Conservation (phyloP, 164 flowering plant species). For the Dillenia suffruticosa region DNA sequence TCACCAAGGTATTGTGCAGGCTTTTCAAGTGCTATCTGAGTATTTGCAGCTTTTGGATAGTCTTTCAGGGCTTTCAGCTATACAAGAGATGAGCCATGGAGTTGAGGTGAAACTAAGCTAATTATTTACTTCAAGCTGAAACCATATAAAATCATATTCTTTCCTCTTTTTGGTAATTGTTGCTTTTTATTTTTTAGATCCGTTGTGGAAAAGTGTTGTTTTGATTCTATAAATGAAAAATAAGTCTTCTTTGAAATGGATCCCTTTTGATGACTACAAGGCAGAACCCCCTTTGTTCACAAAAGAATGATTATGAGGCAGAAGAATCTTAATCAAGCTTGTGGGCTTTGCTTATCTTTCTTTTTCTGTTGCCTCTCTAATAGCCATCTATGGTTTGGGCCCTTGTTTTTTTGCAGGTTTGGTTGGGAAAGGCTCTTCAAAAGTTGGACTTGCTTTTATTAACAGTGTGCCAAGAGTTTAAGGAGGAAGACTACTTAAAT, state of each 20-base stretch:
- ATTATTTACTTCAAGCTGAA: no score
- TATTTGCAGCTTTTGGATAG: constrained; percentile 91
- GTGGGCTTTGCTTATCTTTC: no score
- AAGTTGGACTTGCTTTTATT: constrained; percentile 86
- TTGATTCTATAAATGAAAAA: no score
- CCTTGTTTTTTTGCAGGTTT: constrained; percentile 49
- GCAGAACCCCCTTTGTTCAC: no score
- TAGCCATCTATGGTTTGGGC: not conserved
- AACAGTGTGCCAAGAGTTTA: constrained; percentile 92
- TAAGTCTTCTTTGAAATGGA: no score
- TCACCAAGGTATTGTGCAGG: constrained; percentile 38
- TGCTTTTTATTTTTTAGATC: not conserved
- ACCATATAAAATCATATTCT: not conserved
- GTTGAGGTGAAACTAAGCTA: constrained; percentile 58
- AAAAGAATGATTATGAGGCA: not conserved
- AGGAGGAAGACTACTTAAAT: constrained; percentile 67
- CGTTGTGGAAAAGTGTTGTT: not conserved
- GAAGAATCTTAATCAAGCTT: not conserved
- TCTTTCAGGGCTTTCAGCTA: constrained; percentile 71
- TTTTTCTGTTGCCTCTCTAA: not conserved
- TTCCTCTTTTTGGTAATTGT: not conserved
- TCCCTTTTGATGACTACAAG: no score
- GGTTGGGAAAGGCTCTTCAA: constrained; percentile 90
- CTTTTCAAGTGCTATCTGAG: constrained; percentile 94
- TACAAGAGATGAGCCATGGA: constrained; percentile 93